Conservation (phyloP, 768 basidiomycete species). For the Solioccasus polychromus region DNA sequence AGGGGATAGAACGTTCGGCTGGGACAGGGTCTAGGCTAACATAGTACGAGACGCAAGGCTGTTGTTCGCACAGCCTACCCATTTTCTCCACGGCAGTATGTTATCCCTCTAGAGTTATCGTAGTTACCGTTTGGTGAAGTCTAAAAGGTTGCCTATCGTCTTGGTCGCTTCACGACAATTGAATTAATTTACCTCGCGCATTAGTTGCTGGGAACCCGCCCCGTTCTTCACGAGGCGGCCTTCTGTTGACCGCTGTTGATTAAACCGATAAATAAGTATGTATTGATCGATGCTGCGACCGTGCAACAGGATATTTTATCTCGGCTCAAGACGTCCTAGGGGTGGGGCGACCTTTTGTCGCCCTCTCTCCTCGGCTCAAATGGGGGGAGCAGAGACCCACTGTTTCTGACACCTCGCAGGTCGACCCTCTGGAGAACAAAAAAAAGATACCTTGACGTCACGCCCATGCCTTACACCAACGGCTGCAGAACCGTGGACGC, state of each 20-base stretch:
- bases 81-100: conserved; percentile 2
- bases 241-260: conserved; percentile 20
- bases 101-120: conserved; percentile 6
- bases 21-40: conserved; percentile 12
- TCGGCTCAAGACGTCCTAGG: conserved; percentile 1
- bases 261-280: conserved; percentile 14
- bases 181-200: conserved; percentile 30
- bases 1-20: conserved; percentile 2
- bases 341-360: background rate
- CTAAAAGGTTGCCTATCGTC: conserved; percentile 7
- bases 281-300: conserved; percentile 16
- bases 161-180: conserved; percentile 16
- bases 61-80: conserved; percentile 4
- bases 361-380: background rate
- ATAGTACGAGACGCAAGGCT: conserved; percentile 12
- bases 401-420: background rate
- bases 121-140: conserved; percentile 16
- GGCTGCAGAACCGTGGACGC: background rate
- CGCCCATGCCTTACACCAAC: conserved; percentile 1
- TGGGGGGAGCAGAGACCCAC: background rate
- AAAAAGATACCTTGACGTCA: background rate
- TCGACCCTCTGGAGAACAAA: background rate
- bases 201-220: conserved; percentile 16
- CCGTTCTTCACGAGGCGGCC: conserved; percentile 9
- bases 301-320: background rate